A percentile compares a stretch with the other conserved stretches of the same genome.
Evolutionary conservation across 495 filamentous ascomycete species (phyloP).

Genomic region (Parmelia sp.): DNA sequence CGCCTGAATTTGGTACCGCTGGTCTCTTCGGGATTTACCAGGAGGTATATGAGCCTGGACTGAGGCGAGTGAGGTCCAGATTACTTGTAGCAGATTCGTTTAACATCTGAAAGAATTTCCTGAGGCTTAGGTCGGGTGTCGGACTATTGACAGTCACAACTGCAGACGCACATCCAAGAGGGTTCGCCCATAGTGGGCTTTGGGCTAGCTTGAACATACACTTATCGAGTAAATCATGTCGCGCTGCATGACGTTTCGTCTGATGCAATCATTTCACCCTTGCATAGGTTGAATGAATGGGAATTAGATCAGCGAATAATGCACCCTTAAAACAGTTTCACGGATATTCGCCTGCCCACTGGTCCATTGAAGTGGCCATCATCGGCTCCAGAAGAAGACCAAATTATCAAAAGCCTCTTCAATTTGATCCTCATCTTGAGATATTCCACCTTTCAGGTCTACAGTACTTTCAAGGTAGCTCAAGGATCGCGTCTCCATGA

Average conservation of each 20-base stretch:
- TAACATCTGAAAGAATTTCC: background rate
- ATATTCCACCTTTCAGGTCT: background rate
- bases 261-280: background rate
- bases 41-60: background rate
- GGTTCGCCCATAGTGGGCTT: too few species aligned
- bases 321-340: background rate
- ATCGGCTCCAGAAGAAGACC: constrained; percentile 4
- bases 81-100: background rate
- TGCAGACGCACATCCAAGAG: too few species aligned
- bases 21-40: background rate
- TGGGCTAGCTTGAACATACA: too few species aligned
- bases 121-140: background rate
- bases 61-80: background rate
- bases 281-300: background rate
- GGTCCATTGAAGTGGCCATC: background rate
- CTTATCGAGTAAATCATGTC: too few species aligned
- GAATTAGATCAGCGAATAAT: background rate
- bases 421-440: background rate
- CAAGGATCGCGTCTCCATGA: background rate
- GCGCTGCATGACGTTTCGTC: background rate
- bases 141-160: background rate
- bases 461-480: background rate
- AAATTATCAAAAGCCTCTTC: constrained; percentile 2
- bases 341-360: background rate
- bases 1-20: background rate